Conservation (phyloP, 306 rosid species). For the Canavalia ensiformis region DNA sequence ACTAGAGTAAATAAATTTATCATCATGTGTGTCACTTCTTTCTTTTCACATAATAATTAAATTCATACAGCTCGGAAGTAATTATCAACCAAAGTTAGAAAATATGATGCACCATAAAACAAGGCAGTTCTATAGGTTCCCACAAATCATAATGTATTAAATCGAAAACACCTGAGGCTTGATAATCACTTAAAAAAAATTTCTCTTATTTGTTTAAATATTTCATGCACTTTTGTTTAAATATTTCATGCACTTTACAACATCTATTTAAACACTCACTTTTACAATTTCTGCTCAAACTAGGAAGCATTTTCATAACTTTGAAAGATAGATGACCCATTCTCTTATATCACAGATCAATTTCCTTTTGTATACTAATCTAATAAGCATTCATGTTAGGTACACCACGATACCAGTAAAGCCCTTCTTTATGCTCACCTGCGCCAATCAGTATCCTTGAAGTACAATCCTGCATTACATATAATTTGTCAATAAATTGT, state of each 20-base stretch:
- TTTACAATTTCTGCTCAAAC: background rate
- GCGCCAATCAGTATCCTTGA: too few species aligned
- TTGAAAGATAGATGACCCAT: background rate
- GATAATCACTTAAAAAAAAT: background rate
- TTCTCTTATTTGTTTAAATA: background rate
- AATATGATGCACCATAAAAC: background rate
- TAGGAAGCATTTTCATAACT: background rate
- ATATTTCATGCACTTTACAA: background rate
- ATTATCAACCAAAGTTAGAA: background rate
- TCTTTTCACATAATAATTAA: background rate
- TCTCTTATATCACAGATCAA: background rate
- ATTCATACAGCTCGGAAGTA: background rate
- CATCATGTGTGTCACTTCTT: background rate
- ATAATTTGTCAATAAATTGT: too few species aligned
- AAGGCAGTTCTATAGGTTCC: background rate
- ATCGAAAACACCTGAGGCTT: background rate
- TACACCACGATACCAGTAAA: background rate
- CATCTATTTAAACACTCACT: background rate
- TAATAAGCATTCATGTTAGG: background rate
- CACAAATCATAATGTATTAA: background rate
- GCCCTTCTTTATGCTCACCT: background rate
- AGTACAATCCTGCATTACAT: too few species aligned
- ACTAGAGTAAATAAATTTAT: background rate
- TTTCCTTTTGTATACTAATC: background rate
- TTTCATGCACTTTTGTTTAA: background rate